These are phyloP conservation scores for Globisporangium paroecandrum DNA, from an alignment of 352 stramenopile species.

Conservation along the genomic window DNA sequence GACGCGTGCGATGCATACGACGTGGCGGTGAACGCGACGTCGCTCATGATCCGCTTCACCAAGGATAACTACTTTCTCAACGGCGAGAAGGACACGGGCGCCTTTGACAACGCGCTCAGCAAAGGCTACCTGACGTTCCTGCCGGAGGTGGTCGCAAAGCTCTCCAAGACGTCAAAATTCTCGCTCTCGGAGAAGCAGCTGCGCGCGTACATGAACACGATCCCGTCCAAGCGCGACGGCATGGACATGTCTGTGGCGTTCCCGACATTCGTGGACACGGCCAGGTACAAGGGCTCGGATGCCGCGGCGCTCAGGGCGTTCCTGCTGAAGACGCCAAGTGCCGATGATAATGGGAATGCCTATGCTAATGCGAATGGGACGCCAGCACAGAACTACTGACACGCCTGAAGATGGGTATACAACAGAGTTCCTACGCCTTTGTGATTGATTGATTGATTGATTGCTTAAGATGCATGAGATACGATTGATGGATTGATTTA, in stretches of 20 bases:
- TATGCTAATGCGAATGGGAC: not conserved
- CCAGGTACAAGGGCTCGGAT: conserved; percentile 41
- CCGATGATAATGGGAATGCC: not conserved
- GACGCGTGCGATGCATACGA: conserved; percentile 32
- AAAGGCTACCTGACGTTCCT: conserved; percentile 36
- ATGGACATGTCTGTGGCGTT: conserved; percentile 50
- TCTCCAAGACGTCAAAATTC: conserved; percentile 27
- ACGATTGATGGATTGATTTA: not conserved
- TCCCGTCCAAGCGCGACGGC: conserved; percentile 55
- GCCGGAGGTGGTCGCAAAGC: conserved; percentile 30
- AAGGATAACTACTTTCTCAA: conserved; percentile 59
- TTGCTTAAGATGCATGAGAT: not conserved
- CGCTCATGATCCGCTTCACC: conserved; percentile 60
- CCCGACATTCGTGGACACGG: conserved; percentile 50
- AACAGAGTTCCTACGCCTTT: not conserved
- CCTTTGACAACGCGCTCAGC: conserved; percentile 21
- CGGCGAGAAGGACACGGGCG: conserved; percentile 21
- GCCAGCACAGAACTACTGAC: not conserved
- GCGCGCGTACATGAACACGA: conserved; percentile 48
- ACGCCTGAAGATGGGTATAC: not conserved
- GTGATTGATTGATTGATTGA: not conserved
- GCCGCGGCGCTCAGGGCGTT: conserved; percentile 28
- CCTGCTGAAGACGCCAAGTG: conserved; percentile 7
- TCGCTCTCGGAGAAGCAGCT: conserved; percentile 33
- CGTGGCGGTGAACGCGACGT: conserved; percentile 43